Percentiles rank a stretch among this genome's conserved stretches.
phyloP scores from a whole-genome alignment of 2,329 filamentous ascomycete genomes.

The Thielaviopsis musarum region DNA sequence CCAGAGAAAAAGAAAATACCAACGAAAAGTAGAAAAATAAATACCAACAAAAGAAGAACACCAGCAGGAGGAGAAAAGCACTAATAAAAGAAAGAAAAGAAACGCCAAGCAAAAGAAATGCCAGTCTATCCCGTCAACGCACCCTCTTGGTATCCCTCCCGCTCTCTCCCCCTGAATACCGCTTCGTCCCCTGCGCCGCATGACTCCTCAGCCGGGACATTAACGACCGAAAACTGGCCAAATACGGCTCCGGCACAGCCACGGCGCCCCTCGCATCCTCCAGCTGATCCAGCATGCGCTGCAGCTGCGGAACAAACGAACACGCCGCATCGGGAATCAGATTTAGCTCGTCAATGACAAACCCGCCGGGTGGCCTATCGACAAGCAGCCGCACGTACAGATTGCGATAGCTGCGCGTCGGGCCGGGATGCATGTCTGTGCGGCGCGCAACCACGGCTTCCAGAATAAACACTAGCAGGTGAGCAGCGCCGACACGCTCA shows the following conservation, averaged over 20 bases:
- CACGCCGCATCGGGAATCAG: constrained; percentile 27
- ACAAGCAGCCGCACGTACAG: constrained; percentile 33
- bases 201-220: constrained; percentile 3
- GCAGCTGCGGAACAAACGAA: constrained; percentile 25
- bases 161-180: constrained; percentile 16
- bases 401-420: constrained; percentile 22
- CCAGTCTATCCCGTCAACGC: not conserved
- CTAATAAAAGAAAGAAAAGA: not conserved
- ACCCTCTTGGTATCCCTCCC: constrained; percentile 14
- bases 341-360: constrained; percentile 28
- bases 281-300: constrained; percentile 20
- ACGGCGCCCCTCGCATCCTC: constrained; percentile 19
- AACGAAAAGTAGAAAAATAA: not conserved
- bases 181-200: constrained; percentile 18
- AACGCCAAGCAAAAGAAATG: not conserved
- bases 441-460: constrained; percentile 26
- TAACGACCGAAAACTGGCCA: constrained; percentile 19
- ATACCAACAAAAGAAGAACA: not conserved
- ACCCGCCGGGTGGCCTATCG: constrained; percentile 23
- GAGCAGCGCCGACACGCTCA: constrained; percentile 29
- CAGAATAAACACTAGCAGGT: constrained; percentile 31
- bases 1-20: not conserved
- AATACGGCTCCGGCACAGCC: constrained; percentile 18
- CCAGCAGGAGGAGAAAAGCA: no score
- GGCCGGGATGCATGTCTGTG: constrained; percentile 20